Percentiles rank a stretch among this genome's conserved stretches.
Evolutionary conservation across 768 basidiomycete genomes (phyloP).

Genomic region (Phanerodontia chrysosporium): DNA sequence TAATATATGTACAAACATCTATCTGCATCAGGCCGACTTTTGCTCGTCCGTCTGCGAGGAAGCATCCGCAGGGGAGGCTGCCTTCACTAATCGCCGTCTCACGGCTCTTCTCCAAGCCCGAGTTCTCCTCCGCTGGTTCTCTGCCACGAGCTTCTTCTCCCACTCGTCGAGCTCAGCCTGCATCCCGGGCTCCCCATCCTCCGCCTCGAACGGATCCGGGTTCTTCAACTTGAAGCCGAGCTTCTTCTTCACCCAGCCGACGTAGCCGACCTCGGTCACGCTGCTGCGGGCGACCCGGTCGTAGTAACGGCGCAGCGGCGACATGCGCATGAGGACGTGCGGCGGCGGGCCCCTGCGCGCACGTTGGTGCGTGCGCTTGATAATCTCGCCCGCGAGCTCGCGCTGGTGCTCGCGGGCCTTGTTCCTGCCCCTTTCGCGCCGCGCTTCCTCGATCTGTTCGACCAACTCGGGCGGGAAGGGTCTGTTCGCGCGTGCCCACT

Average conservation of each 20-base stretch:
- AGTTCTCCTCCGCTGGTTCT: conserved; percentile 19
- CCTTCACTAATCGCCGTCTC: no score
- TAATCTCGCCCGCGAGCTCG: conserved; percentile 61
- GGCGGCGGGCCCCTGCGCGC: conserved; percentile 59
- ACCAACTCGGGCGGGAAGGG: conserved; percentile 49
- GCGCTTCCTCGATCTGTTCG: conserved; percentile 47
- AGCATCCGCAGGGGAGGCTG: not conserved
- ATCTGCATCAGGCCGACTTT: not conserved
- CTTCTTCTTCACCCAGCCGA: conserved; percentile 55
- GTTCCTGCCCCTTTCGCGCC: conserved; percentile 56
- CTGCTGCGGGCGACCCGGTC: conserved; percentile 49
- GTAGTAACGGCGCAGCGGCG: conserved; percentile 37
- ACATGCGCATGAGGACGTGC: conserved; percentile 51
- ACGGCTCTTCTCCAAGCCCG: not conserved
- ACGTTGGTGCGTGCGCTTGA: conserved; percentile 42
- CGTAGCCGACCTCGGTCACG: conserved; percentile 67
- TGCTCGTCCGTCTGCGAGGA: not conserved
- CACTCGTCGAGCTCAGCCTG: conserved; percentile 23
- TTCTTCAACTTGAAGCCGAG: conserved; percentile 47
- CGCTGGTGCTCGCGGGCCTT: conserved; percentile 59
- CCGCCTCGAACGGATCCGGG: conserved; percentile 30
- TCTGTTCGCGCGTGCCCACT: conserved; percentile 36
- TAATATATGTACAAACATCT: not conserved
- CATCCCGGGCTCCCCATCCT: conserved; percentile 27
- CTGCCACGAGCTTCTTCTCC: conserved; percentile 25